Evolutionary conservation across 768 basidiomycete species (phyloP).

Genomic region (Russula earlei): DNA sequence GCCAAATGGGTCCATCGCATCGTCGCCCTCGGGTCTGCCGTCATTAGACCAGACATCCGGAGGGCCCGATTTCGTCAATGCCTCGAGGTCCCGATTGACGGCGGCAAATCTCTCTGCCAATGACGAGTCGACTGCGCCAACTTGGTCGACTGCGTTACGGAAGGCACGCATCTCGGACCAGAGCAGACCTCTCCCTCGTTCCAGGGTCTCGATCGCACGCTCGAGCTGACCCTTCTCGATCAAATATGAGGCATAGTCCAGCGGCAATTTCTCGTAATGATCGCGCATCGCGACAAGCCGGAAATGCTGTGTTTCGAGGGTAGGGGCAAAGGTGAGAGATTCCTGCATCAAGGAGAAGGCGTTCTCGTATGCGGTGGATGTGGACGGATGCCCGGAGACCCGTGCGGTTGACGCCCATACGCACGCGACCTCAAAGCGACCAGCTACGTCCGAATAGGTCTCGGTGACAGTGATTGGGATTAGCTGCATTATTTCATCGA

Average conservation of each 20-base stretch:
- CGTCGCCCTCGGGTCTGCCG: not conserved
- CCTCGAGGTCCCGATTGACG: not conserved
- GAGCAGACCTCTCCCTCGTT: not conserved
- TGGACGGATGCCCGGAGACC: not conserved
- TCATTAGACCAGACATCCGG: not conserved
- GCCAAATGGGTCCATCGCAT: not conserved
- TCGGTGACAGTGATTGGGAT: not conserved
- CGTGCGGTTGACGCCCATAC: not conserved
- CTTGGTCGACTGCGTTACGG: not conserved
- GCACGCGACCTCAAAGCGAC: not conserved
- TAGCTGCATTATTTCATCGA: not conserved
- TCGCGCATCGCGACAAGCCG: not conserved
- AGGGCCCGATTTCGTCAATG: not conserved
- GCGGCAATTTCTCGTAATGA: not conserved
- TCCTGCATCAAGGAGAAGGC: constrained; percentile 1
- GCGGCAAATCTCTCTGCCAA: not conserved
- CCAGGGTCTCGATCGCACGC: not conserved
- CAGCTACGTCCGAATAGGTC: not conserved
- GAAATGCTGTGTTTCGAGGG: constrained; percentile 1
- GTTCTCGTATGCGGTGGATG: not conserved
- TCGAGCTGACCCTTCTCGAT: not conserved
- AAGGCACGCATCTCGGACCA: constrained; percentile 6
- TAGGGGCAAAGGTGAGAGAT: not conserved
- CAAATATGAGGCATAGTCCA: not conserved
- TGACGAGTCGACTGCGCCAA: not conserved